Conservation (phyloP, 179 eudicot genomes). For the Sideroxylon spinosum region DNA sequence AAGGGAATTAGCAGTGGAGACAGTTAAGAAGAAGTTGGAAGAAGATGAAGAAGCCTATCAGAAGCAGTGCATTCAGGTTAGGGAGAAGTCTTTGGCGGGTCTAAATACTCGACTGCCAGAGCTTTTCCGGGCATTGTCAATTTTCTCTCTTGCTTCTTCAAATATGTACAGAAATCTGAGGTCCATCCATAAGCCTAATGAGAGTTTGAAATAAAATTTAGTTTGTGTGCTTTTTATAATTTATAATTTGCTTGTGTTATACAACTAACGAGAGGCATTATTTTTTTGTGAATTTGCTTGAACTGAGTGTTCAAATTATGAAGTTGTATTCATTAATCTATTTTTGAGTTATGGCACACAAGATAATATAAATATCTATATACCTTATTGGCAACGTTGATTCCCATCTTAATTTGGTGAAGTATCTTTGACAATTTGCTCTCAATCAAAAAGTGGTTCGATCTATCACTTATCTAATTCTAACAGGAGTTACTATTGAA, state of each 20-base stretch:
- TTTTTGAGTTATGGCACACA: too few species aligned
- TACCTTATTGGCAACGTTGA: too few species aligned
- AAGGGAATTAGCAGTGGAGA: conserved; percentile 40
- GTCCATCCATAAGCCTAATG: conserved; percentile 19
- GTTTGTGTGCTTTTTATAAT: background rate
- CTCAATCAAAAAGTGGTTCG: too few species aligned
- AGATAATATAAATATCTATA: too few species aligned
- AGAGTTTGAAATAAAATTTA: background rate
- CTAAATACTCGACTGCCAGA: conserved; percentile 65
- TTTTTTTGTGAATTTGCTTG: background rate
- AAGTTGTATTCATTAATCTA: background rate
- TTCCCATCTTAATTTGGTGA: too few species aligned
- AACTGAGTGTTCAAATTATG: background rate
- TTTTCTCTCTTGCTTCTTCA: conserved; percentile 59
- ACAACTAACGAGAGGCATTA: background rate
- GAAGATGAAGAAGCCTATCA: conserved; percentile 51
- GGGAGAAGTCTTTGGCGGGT: conserved; percentile 65
- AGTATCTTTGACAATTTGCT: too few species aligned
- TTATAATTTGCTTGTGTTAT: background rate
- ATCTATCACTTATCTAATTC: too few species aligned
- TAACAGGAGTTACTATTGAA: too few species aligned
- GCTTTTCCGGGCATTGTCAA: conserved; percentile 53
- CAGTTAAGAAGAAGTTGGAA: conserved; percentile 48
- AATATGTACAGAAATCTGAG: conserved; percentile 52
- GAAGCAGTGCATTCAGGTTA: conserved; percentile 54